Percentiles rank a stretch among this genome's conserved stretches.
These are phyloP conservation scores for Hypoxylon sp. DNA, from an alignment of 2,329 filamentous ascomycete genomes.

Conservation along the genomic window DNA sequence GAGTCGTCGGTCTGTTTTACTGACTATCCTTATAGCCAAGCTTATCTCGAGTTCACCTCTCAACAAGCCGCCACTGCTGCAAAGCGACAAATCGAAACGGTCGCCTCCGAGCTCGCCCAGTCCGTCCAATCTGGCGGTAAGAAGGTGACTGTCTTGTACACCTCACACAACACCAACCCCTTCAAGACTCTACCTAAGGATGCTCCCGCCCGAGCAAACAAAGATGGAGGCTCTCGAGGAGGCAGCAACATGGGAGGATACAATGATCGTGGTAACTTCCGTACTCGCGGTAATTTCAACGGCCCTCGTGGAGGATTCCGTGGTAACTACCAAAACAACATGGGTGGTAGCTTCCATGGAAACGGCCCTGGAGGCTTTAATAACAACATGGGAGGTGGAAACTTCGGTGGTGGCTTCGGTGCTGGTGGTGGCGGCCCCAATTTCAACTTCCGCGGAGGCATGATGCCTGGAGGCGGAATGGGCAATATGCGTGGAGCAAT, in stretches of 20 bases:
- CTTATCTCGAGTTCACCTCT: constrained; percentile 87
- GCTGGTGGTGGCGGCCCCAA: constrained; percentile 48
- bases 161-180: constrained; percentile 83
- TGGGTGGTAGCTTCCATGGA: constrained; percentile 52
- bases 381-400: constrained; percentile 53
- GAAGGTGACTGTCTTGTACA: constrained; percentile 81
- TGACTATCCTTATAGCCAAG: constrained; percentile 67
- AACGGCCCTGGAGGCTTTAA: constrained; percentile 52
- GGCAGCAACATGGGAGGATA: constrained; percentile 66
- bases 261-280: constrained; percentile 60
- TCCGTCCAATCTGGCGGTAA: constrained; percentile 72
- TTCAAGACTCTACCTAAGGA: constrained; percentile 95
- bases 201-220: constrained; percentile 77
- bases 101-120: constrained; percentile 65
- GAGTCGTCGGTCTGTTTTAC: not conserved
- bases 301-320: constrained; percentile 54
- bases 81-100: constrained; percentile 83
- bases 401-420: constrained; percentile 47
- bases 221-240: constrained; percentile 69
- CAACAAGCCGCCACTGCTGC: constrained; percentile 87
- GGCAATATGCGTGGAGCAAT: constrained; percentile 54
- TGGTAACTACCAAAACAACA: constrained; percentile 53
- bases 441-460: constrained; percentile 54
- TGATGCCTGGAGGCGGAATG: constrained; percentile 55
- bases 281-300: constrained; percentile 53